Evolutionary conservation across 805 yeast genomes (phyloP), one percentile per base, ranked within the genome.

Genomic region (Kodamaea sagamina): DNA sequence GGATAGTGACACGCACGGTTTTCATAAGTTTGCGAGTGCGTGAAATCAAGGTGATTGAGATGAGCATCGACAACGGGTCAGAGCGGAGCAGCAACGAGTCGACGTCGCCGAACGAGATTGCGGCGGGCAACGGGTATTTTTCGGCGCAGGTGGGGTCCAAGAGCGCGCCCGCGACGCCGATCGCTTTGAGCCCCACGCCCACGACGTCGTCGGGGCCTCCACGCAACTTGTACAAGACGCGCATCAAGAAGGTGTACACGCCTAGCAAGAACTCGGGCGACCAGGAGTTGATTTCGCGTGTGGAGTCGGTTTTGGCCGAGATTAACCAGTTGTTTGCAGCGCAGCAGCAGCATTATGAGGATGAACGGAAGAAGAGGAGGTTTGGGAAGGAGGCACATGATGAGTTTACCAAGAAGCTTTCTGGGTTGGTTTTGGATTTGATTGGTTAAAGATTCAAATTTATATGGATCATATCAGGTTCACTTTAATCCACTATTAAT

Each of bases 31-130:
- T 73, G 39, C 53, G 75, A 28, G 76, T 74, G 3, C 51, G 75
- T 6, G 78, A 73, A 41, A 67, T 72, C 44, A 72, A 72, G 43
- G 53, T 67, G 26, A 66, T 72, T n/a, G 74, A 71, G 42, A 63
- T 71, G 67, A 59, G 51, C 27, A 32, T 43, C 7, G 36, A 35
- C 35, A 41, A 47, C 27, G 38, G 28, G 8, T 9, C 18, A 13
- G 32, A 29, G 9, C 6, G 24, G 24, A 21, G 24, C 8, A 21
- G 24, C 6, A 13, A 19, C 11, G 34, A 29, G 17, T 35, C 28
- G 16, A 35, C 38, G 2, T 35, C 38, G 6, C 38, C 38, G 17
- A 13, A 12, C 3, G 38, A 35, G 28, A 13, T 24, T 21, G 38
- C 38, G 6, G n/a, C 34, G 6, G 43, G 36, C n/a, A 18, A 8